A percentile compares a stretch with the other conserved stretches of the same genome.
phyloP scores from a whole-genome alignment of 2,329 filamentous ascomycete species.

The Phialemonium atrogriseum region DNA sequence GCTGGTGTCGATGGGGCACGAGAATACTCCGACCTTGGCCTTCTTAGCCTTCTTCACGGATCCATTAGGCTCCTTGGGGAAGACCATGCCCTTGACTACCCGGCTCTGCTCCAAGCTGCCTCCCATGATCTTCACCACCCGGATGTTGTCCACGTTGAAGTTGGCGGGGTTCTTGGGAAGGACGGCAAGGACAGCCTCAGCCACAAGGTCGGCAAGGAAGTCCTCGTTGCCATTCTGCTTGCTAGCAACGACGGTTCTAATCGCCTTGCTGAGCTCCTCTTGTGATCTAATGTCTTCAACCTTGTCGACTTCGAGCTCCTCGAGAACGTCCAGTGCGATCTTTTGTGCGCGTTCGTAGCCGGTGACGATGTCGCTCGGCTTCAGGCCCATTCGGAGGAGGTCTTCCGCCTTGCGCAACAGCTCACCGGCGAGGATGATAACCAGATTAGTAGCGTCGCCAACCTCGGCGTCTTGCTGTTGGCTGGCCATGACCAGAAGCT shows the following conservation, averaged over 20 bases:
- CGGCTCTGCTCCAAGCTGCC: slow-evolving; percentile 88
- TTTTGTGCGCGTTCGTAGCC: slow-evolving; percentile 94
- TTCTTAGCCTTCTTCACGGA: slow-evolving; percentile 81
- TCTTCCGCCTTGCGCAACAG: slow-evolving; percentile 96
- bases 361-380: slow-evolving; percentile 93
- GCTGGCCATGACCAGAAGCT: slow-evolving; percentile 95
- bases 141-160: slow-evolving; percentile 98
- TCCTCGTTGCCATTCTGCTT: slow-evolving; percentile 96
- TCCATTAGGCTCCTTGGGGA: slow-evolving; percentile 90
- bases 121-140: slow-evolving; percentile 99
- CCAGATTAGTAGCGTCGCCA: slow-evolving; percentile 96
- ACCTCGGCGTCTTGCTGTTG: slow-evolving; percentile 99
- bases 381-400: slow-evolving; percentile 89
- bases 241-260: slow-evolving; percentile 89
- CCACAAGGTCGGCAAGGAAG: slow-evolving; percentile 75
- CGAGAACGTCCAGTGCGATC: slow-evolving; percentile 75
- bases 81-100: slow-evolving; percentile 97
- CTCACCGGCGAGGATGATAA: slow-evolving; percentile 93
- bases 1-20: slow-evolving; percentile 88
- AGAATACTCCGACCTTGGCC: slow-evolving; percentile 95
- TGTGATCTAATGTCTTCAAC: slow-evolving; percentile 75
- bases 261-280: slow-evolving; percentile 84
- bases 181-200: slow-evolving; percentile 77
- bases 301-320: slow-evolving; percentile 86
- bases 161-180: slow-evolving; percentile 90